A percentile compares a stretch with the other conserved stretches of the same genome.
These are phyloP conservation scores for Pseudocercospora musae DNA, from an alignment of 2,329 filamentous ascomycete species.

Conservation along the genomic window DNA sequence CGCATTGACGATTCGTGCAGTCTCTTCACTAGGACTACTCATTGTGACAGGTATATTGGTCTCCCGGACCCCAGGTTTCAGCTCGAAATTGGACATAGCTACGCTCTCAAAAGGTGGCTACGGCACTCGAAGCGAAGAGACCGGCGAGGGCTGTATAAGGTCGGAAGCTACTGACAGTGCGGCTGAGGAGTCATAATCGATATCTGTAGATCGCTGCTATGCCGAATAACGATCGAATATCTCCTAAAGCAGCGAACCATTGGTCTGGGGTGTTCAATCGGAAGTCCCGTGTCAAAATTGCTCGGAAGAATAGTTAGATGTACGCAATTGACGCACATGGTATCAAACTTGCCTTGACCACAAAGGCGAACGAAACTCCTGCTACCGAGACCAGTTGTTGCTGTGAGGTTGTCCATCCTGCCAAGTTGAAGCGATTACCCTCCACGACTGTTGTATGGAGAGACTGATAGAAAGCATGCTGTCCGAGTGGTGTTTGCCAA, in stretches of 20 bases:
- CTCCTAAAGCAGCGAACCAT: slow-evolving; percentile 12
- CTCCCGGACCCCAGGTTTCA: neutral
- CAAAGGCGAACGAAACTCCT: slow-evolving; percentile 20
- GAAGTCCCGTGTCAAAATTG: neutral
- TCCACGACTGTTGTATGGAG: neutral
- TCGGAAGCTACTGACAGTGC: slow-evolving; percentile 9
- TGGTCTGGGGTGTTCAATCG: slow-evolving; percentile 10
- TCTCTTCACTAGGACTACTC: slow-evolving; percentile 1
- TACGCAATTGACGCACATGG: slow-evolving; percentile 16
- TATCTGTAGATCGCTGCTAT: slow-evolving; percentile 9
- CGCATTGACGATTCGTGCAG: slow-evolving; percentile 4
- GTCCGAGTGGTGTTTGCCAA: slow-evolving; percentile 6
- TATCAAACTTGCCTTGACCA: slow-evolving; percentile 16
- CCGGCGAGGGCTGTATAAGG: slow-evolving; percentile 5
- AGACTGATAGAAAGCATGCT: slow-evolving; percentile 13
- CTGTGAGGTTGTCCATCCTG: slow-evolving; percentile 10
- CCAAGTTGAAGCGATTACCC: slow-evolving; percentile 6
- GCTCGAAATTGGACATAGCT: neutral
- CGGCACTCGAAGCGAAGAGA: neutral
- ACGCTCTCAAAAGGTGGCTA: slow-evolving; percentile 13
- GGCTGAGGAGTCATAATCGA: slow-evolving; percentile 12
- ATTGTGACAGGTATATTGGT: neutral
- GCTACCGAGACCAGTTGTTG: slow-evolving; percentile 17
- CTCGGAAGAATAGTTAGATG: slow-evolving; percentile 16
- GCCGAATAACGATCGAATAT: slow-evolving; percentile 6